phyloP scores from a whole-genome alignment of 257 asterid genomes.

The Nicotiana obtusifolia region DNA sequence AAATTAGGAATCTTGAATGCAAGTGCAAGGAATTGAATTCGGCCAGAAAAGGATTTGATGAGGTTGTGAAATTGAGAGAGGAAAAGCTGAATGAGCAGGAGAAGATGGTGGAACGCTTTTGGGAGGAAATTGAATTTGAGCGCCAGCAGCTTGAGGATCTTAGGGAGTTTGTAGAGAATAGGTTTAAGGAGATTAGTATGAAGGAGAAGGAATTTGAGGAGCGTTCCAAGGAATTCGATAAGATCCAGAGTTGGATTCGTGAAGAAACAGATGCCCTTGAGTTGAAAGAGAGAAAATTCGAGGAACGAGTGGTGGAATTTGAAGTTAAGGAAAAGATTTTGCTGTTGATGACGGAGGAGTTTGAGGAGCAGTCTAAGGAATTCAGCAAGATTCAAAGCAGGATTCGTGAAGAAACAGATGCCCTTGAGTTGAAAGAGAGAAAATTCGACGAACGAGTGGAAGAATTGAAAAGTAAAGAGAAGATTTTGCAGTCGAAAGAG shows the following conservation, averaged over 20 bases:
- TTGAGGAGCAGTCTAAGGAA: background rate
- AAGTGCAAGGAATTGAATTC: background rate
- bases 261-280: background rate
- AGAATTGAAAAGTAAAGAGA: background rate
- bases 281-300: background rate
- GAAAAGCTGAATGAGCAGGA: conserved; percentile 9
- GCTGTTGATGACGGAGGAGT: background rate
- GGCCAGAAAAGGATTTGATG: background rate
- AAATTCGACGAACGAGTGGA: background rate
- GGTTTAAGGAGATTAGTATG: background rate
- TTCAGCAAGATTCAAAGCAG: background rate
- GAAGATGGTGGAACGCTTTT: conserved; percentile 2
- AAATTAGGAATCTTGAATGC: background rate
- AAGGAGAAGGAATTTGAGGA: background rate
- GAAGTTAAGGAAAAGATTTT: background rate
- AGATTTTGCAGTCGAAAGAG: background rate
- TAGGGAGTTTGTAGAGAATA: background rate
- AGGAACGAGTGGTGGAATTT: background rate
- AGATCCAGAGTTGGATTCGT: background rate
- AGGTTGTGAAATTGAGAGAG: conserved; percentile 6
- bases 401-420: background rate
- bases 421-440: background rate
- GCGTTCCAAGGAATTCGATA: background rate
- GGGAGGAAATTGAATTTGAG: background rate
- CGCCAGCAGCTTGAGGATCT: background rate